Conservation (phyloP, 2,329 filamentous ascomycete species). For the Verticillium nonalfalfae region DNA sequence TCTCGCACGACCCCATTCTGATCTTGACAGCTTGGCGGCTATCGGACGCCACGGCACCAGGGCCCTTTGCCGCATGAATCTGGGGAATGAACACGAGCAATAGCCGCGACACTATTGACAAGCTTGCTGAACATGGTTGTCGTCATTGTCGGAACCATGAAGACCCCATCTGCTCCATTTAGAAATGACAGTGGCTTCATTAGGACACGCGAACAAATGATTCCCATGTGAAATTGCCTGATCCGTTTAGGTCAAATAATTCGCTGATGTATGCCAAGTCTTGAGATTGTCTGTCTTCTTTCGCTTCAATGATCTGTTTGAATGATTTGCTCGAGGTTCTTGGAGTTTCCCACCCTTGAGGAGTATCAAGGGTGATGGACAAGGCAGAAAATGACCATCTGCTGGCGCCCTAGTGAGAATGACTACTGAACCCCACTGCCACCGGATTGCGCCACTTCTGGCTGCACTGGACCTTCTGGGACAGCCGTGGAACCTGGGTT, state of each 20-base stretch:
- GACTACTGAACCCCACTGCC: no score
- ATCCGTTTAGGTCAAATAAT: neutral
- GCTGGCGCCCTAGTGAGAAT: no score
- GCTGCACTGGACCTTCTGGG: neutral
- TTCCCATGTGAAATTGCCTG: no score
- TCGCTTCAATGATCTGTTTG: neutral
- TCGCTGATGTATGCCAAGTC: neutral
- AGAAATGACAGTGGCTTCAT: neutral
- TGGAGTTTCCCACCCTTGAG: neutral
- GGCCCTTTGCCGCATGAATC: neutral
- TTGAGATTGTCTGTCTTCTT: neutral
- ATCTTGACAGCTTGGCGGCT: neutral
- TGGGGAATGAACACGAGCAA: slow-evolving; percentile 1
- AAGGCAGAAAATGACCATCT: no score
- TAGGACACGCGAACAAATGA: neutral
- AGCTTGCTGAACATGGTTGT: neutral
- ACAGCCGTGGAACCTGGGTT: neutral
- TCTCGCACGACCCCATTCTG: neutral
- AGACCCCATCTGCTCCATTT: neutral
- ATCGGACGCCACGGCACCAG: neutral
- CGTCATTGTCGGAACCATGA: neutral
- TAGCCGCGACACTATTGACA: neutral
- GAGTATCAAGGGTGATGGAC: no score
- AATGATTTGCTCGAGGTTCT: neutral
- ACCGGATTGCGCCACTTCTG: no score